These are phyloP conservation scores for Fusarium devonianum DNA, from an alignment of 2,329 filamentous ascomycete genomes.

Conservation along the genomic window DNA sequence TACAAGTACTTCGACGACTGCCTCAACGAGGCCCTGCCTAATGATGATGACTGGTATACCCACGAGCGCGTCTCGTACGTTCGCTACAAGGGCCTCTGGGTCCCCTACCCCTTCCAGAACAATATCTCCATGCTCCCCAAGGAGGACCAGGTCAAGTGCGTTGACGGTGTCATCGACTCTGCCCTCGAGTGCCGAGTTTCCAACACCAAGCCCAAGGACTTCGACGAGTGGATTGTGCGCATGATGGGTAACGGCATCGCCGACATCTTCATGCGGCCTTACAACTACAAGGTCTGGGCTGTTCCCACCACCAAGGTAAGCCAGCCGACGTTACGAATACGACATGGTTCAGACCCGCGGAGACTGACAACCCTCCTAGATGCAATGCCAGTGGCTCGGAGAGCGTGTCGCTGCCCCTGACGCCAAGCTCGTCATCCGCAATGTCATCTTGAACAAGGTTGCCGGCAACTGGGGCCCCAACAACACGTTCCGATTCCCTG, in stretches of 20 bases:
- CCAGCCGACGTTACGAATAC: not conserved
- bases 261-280: conserved; percentile 97
- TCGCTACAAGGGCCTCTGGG: conserved; percentile 94
- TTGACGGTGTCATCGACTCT: conserved; percentile 96
- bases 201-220: conserved; percentile 92
- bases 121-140: conserved; percentile 98
- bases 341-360: not conserved
- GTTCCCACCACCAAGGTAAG: conserved; percentile 93
- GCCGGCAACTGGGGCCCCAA: conserved; percentile 99
- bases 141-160: conserved; percentile 93
- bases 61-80: conserved; percentile 99
- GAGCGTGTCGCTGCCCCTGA: conserved; percentile 98
- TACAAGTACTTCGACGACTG: conserved; percentile 99
- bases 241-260: conserved; percentile 90
- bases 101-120: conserved; percentile 99
- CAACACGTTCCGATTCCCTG: conserved; percentile 97
- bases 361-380: conserved; percentile 61
- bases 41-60: conserved; percentile 93
- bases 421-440: conserved; percentile 90
- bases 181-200: conserved; percentile 85
- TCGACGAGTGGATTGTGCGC: conserved; percentile 97
- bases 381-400: conserved; percentile 98
- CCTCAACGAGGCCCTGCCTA: conserved; percentile 94
- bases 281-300: conserved; percentile 99
- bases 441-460: conserved; percentile 94